Base-by-base conservation (phyloP, 2,329 filamentous ascomycete genomes). In the Penicillium sp. region DNA sequence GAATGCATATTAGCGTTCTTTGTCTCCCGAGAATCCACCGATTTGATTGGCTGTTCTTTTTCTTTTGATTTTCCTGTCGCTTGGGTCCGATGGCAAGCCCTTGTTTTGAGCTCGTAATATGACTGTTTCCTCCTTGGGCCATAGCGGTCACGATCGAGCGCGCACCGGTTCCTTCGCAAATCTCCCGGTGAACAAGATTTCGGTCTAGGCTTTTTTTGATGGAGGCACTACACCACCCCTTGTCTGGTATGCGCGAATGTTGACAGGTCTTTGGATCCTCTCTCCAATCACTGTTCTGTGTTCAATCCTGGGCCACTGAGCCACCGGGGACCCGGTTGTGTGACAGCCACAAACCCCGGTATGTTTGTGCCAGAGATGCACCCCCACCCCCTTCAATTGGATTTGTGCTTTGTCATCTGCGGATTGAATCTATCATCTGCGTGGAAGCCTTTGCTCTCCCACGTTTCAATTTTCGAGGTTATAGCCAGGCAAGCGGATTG, bases 251-350 rank as follows among this genome's bases (percentile, higher is more conserved):
- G 45, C 58, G 45, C 43, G 24, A 35, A 43, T 52, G 57, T 56
- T 53, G 46, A 39, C 48, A 53, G 33, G 13, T 46, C 43, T 16
- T n/a, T 53, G 50, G 33, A 41, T 53, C 24, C 13, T 46, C 43
- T 48, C 46, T 39, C 52, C 57, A 64, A 58, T 63, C 48, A 52
- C 31, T 39, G 39, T 33, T 27, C 22, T 37, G 22, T 9, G 48
- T 60, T 63, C 55, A 29, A 58, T 53, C 43, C 53, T 59, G 60
- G 59, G 10, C 59, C 39, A 59, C 53, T 58, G 55, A 55, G 11
- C 60, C 60, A 29, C 27, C 27, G 13, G 11, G 29, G 46, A 62
- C 56, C 56, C 31, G 10, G 53, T 44, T 59, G 63, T 65, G 56
- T 58, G 56, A 66, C 63, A 55, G 56, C 22, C 47, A 29, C 52